These are phyloP conservation scores for Entomortierella lignicola DNA, from an alignment of 192 early-diverging fungal species.

Conservation along the genomic window DNA sequence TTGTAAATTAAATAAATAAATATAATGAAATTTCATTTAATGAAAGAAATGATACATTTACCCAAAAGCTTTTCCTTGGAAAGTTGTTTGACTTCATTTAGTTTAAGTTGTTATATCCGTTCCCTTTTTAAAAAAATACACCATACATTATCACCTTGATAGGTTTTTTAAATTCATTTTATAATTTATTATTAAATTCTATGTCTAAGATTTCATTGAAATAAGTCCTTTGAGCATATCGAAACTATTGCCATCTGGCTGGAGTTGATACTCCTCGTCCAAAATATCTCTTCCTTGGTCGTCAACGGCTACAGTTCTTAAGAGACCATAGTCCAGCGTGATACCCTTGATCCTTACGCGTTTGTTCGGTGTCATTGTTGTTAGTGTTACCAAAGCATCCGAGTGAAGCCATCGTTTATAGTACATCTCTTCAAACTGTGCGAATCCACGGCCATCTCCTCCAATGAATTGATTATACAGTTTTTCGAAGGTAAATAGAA, in stretches of 20 bases:
- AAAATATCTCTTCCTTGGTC: constrained; percentile 51
- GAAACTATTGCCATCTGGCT: constrained; percentile 98
- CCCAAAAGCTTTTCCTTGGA: too few relatives aligned
- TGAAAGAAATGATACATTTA: too few relatives aligned
- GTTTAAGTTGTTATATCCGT: too few relatives aligned
- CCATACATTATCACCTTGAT: too few relatives aligned
- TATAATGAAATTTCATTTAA: too few relatives aligned
- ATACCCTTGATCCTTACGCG: constrained; percentile 81
- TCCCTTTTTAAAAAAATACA: too few relatives aligned
- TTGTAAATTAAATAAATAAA: too few relatives aligned
- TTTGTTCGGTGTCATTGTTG: constrained; percentile 36
- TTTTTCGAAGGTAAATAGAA: constrained; percentile 79
- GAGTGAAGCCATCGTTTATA: constrained; percentile 91
- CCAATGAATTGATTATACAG: constrained; percentile 80
- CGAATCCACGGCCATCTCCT: constrained; percentile 67
- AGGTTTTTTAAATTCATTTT: constrained; percentile 8
- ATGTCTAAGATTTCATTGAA: constrained; percentile 67
- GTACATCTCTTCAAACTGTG: constrained; percentile 81
- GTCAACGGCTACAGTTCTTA: constrained; percentile 73
- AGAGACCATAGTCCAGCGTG: constrained; percentile 75
- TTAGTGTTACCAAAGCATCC: constrained; percentile 51
- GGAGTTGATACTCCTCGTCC: constrained; percentile 73
- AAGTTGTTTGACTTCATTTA: too few relatives aligned
- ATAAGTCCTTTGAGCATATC: constrained; percentile 97
- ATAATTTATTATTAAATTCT: background rate